Evolutionary conservation across 1,284 basidiomycete genomes (phyloP), one percentile per base, ranked within the genome.

Genomic region (Naganishia sp.): DNA sequence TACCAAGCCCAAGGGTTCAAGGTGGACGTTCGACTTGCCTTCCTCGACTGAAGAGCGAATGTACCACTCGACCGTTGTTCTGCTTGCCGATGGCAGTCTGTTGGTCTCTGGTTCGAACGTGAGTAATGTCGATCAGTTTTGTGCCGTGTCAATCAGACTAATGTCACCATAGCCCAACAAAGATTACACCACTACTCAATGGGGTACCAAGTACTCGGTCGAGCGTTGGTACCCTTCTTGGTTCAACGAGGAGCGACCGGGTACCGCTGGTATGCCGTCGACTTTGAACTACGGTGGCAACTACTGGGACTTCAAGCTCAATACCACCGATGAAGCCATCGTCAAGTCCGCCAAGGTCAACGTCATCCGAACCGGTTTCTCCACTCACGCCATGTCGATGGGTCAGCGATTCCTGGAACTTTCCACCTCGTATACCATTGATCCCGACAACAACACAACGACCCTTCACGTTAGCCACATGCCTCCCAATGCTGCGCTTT

Each of bases 41-140:
- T 71, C 76, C 4, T 87, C 88, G 9, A 83, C 77, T 39, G 87
- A 92, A 70, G 81, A 91, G 65, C 86, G 92, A 70, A 82, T 95
- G 72, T 94, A 95, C 81, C 92, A 95, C 79, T 93, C 90, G 3
- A 87, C 87, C 9, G 92, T 91, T n/a, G 83, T 95, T 21, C 85
- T 97, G 44, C 86, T 97, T 43, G 88, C 92, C 18, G 91, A 96
- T 73, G 90, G 85, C 0, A 90, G 90, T 2, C 87, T 97, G 55
- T 80, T 96, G 68, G 84, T 96, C 68, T 92, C 91, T 63, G 94
- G 94, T 13, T 93, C 90, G 28, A 97, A 96, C 80, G 63, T 65
- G 36, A 65, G 63, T 56, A 18, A 2, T 2, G 13, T 11, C 7
- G 25, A 7, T 61, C 6, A 0, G 1, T 43, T 3, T 21, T n/a